Base-by-base conservation (phyloP, 169 alveolate genomes). In the Babesia gibsoni region DNA sequence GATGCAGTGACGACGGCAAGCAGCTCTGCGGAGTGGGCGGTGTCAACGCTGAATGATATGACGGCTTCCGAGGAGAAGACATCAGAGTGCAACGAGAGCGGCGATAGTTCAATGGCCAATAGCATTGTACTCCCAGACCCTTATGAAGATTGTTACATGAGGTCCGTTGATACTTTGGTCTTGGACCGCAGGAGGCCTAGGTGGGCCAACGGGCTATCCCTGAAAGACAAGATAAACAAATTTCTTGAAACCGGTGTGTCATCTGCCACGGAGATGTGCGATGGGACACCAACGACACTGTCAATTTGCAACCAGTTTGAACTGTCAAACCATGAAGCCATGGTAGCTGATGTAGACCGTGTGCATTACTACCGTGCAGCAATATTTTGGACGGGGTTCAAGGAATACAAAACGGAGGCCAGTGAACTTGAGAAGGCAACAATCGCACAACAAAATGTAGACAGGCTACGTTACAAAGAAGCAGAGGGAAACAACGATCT, bases 361-460 rank as follows among this genome's bases (percentile, higher is more conserved):
- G 87, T 88, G 39, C 93, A 88, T 63, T 88, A 88, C 72, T 88
- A 88, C 73, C 79, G 93, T 30, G 88, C 91, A 27, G 93, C 93
- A 22, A 82, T 88, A 69, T 79, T 86, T 78, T 88, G 93, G 93
- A 79, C 93, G 6, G 93, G 93, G 32, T 67, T 79, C 49, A 68
- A 66, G n/a, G 78, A 61, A 32, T 8, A 18, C 49, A 54, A 29
- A 53, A 52, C 16, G 5, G 32, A 23, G 25, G 35, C 10, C 35
- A 18, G 5, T 52, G 29, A 35, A 46, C 18, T 36, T 0, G 52
- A 32, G 6, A 54, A 25, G 25, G 29, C 20, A 30, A n/a, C 22
- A 23, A 45, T 4, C 54, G 23, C 30, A 37, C 27, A 1, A 50
- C 49, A 45, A 20, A 9, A 33, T n/a, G 30, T 3, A 0, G 48